Base-by-base conservation (phyloP, 305 asterid genomes). In the Fraxinus nigra region DNA sequence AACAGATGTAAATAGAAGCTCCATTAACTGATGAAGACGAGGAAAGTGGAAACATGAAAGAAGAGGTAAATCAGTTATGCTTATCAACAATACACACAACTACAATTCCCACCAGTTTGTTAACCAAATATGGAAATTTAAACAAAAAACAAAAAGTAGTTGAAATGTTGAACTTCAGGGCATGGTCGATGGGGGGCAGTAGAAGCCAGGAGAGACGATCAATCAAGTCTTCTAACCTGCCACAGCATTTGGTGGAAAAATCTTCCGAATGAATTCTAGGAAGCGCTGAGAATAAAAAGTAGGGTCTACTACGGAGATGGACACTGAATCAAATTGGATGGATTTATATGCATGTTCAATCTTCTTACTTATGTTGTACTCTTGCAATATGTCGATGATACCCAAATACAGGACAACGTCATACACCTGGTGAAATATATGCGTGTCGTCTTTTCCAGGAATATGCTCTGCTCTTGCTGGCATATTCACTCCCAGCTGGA, bases 401-500 rank as follows among this genome's bases (percentile, higher is more conserved):
- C 98, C 98, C 75, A 95, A 88, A 85, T 95, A 95, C 59, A 95
- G 78, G 54, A 97, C 98, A 1, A 94, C 98, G 24, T 97, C 98
- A 16, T 97, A 94, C 78, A 88, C 98, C 87, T 94, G 97, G 5
- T 87, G 97, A 83, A 94, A 93, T 79, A 92, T 77, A 79, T 85
- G 92, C 26, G 80, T 76, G 32, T 78, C 84, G 20, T 82, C 89
- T 37, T 89, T 89, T 18, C 87, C 88, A 0, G 92, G 92, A 34
- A 90, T 85, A 43, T 67, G 92, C 88, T 95, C 99, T 0, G 98
- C 98, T 87, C 99, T 93, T 24, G 99, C 98, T 22, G 99, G 99
- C 99, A 96, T 91, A 84, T 93, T 96, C 82, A 96, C 99, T 72
- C 99, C 99, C 0, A 94, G 95, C 87, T 93, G 99, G 90, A 96